Percentiles rank a stretch among this genome's conserved stretches.
Conservation (phyloP, 208 protist species). For the Trypanosoma lewisi region DNA sequence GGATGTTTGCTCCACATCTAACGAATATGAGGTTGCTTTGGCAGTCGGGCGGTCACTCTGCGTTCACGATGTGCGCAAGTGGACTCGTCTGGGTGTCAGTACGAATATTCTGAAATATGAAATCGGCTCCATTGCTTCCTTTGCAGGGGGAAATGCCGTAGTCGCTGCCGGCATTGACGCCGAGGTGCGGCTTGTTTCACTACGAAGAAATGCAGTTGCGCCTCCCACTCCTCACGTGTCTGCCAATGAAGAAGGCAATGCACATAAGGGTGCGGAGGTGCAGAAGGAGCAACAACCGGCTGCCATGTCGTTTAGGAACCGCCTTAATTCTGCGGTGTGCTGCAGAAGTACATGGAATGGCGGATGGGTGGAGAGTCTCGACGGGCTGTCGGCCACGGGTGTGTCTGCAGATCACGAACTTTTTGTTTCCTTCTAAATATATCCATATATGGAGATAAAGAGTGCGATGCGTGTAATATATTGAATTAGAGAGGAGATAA, state of each 20-base stretch:
- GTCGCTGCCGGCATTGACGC: slow-evolving; percentile 57
- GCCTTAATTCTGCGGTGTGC: slow-evolving; percentile 57
- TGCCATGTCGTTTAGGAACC: slow-evolving; percentile 68
- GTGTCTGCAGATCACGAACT: slow-evolving; percentile 74
- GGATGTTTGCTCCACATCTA: slow-evolving; percentile 54
- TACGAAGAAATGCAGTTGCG: slow-evolving; percentile 1
- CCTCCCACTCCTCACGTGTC: neutral
- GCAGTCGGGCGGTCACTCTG: slow-evolving; percentile 64
- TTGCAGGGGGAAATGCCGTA: slow-evolving; percentile 45
- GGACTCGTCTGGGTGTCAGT: slow-evolving; percentile 48
- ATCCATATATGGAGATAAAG: too few relatives aligned
- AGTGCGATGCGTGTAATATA: too few relatives aligned
- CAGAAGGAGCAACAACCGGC: slow-evolving; percentile 17
- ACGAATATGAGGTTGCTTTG: slow-evolving; percentile 60
- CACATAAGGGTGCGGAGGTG: slow-evolving; percentile 1
- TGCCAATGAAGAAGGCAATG: slow-evolving; percentile 11
- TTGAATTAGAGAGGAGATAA: neutral
- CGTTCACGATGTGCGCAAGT: slow-evolving; percentile 82
- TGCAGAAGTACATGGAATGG: slow-evolving; percentile 73
- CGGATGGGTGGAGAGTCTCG: slow-evolving; percentile 47
- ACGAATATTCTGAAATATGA: slow-evolving; percentile 81
- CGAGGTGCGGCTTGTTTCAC: slow-evolving; percentile 22
- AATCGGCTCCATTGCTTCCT: slow-evolving; percentile 47
- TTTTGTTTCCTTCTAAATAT: slow-evolving; percentile 58
- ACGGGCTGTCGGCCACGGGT: slow-evolving; percentile 46